phyloP scores from a whole-genome alignment of 192 early-diverging fungal species.

The Coemansia sp. region DNA sequence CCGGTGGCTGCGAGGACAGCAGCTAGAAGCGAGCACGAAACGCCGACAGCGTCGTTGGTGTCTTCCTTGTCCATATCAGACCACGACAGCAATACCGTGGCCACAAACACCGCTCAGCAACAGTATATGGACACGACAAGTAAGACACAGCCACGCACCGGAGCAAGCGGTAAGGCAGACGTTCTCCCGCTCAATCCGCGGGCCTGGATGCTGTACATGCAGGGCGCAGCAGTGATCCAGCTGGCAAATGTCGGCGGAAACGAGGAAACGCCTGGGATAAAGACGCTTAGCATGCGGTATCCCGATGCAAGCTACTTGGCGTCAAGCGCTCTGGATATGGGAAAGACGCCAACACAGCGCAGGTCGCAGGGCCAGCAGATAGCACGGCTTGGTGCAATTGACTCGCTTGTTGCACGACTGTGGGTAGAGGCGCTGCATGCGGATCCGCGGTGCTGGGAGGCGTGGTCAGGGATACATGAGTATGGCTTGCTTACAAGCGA shows the following conservation, averaged over 20 bases:
- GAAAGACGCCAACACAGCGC: slow-evolving; percentile 5
- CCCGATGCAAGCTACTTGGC: neutral
- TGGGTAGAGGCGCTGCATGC: slow-evolving; percentile 29
- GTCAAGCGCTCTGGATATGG: neutral
- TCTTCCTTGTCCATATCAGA: neutral
- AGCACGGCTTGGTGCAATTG: slow-evolving; percentile 30
- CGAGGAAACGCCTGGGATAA: slow-evolving; percentile 44
- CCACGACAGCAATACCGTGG: neutral
- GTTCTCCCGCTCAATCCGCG: slow-evolving; percentile 29
- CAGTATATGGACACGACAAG: slow-evolving; percentile 1
- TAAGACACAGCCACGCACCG: neutral
- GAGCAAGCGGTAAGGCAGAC: neutral
- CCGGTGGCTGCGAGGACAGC: neutral
- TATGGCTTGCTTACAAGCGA: slow-evolving; percentile 40
- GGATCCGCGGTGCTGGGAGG: slow-evolving; percentile 56
- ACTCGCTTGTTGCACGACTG: slow-evolving; percentile 29
- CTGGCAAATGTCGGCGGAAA: slow-evolving; percentile 44
- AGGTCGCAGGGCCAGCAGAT: neutral
- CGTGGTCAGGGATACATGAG: slow-evolving; percentile 51
- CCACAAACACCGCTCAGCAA: neutral
- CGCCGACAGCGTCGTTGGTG: slow-evolving; percentile 1
- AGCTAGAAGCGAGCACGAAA: neutral
- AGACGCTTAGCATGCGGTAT: slow-evolving; percentile 20
- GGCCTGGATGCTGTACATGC: slow-evolving; percentile 53
- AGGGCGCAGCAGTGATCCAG: slow-evolving; percentile 50